Evolutionary conservation across 2,329 filamentous ascomycete species (phyloP).

Genomic region (Ilyonectria mors-panacis): DNA sequence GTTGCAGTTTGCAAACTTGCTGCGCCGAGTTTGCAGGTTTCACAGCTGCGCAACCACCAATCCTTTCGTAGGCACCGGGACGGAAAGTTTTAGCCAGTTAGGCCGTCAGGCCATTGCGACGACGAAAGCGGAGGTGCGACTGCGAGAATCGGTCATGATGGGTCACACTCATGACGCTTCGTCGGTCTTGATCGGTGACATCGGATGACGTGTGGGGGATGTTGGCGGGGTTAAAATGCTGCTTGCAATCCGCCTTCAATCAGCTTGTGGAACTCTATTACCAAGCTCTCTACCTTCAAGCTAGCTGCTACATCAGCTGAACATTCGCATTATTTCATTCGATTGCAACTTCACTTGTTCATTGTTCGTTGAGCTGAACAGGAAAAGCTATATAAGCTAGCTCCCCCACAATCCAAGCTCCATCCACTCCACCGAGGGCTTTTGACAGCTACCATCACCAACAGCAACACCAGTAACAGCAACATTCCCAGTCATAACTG

Average conservation of each 20-base stretch:
- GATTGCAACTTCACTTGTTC: not conserved
- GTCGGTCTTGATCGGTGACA: constrained; percentile 28
- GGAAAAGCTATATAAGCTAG: not conserved
- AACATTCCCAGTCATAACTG: not conserved
- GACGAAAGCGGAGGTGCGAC: constrained; percentile 23
- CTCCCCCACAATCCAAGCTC: not conserved
- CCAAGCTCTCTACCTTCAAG: constrained; percentile 14
- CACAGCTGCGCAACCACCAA: constrained; percentile 1
- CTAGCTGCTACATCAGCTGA: constrained; percentile 12
- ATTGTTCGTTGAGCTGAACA: not conserved
- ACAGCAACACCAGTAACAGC: not conserved
- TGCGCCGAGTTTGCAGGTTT: constrained; percentile 2
- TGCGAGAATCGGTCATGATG: constrained; percentile 31
- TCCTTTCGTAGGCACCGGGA: constrained; percentile 1
- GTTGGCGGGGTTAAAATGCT: constrained; percentile 42
- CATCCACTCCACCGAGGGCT: not conserved
- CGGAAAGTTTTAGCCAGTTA: constrained; percentile 20
- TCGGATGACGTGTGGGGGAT: constrained; percentile 46
- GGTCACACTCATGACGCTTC: constrained; percentile 32
- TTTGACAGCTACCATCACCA: not conserved
- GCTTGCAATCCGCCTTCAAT: constrained; percentile 12
- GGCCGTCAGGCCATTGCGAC: constrained; percentile 35
- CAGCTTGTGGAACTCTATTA: constrained; percentile 17
- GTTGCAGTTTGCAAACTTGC: not conserved
- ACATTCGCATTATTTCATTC: not conserved